Conservation (phyloP, 1,284 basidiomycete species). For the Ustilago esculenta region DNA sequence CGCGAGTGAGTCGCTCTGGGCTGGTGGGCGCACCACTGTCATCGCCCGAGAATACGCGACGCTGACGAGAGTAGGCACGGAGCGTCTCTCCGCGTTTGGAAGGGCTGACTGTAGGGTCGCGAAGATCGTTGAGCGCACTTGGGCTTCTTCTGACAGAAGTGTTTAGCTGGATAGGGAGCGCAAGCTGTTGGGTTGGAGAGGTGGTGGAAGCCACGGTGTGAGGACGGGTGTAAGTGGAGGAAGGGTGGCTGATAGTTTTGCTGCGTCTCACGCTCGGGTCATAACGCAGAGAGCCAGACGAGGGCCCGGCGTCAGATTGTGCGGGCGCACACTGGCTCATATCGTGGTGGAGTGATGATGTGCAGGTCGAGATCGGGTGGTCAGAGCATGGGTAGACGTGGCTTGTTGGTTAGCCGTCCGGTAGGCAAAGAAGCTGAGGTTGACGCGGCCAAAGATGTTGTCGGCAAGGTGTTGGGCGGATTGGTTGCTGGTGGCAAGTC, state of each 20-base stretch:
- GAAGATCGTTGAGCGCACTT: not conserved
- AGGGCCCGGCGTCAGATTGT: constrained; percentile 21
- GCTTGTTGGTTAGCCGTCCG: too few species aligned
- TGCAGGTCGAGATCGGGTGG: not conserved
- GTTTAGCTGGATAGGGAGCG: constrained; percentile 15
- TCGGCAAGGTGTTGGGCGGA: too few species aligned
- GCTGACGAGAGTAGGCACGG: constrained; percentile 32
- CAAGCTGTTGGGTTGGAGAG: constrained; percentile 7
- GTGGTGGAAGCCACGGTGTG: not conserved
- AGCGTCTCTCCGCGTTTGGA: constrained; percentile 34
- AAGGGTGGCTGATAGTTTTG: constrained; percentile 27
- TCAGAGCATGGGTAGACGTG: not conserved
- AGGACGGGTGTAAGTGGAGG: constrained; percentile 1
- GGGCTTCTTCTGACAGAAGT: not conserved
- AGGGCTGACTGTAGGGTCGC: constrained; percentile 20
- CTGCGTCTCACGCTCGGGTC: constrained; percentile 17
- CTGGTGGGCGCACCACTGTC: constrained; percentile 8
- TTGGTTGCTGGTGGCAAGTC: too few species aligned
- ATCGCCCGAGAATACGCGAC: constrained; percentile 31
- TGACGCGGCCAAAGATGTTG: too few species aligned
- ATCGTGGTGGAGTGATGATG: constrained; percentile 1
- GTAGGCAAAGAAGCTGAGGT: too few species aligned
- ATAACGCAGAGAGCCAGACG: constrained; percentile 8
- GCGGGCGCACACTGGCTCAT: constrained; percentile 17
- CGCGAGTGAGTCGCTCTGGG: constrained; percentile 8